These are phyloP conservation scores for Boletus hoseneyae DNA, from an alignment of 1,284 basidiomycete genomes.

Conservation along the genomic window DNA sequence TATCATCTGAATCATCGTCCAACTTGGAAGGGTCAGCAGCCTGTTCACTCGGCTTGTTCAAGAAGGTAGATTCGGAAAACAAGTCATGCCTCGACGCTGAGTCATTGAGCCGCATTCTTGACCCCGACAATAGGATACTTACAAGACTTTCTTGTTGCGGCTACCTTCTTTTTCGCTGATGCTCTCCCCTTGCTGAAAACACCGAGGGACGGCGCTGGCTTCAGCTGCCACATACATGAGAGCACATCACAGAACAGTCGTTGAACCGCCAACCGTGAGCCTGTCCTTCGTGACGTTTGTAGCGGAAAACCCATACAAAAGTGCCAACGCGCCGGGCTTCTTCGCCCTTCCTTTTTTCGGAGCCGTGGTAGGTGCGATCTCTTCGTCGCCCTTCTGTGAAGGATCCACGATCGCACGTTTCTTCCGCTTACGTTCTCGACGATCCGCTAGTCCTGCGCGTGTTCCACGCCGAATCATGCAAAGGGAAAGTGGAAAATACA, in stretches of 20 bases:
- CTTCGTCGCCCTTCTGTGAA: constrained; percentile 16
- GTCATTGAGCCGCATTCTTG: constrained; percentile 7
- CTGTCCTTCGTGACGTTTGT: constrained; percentile 64
- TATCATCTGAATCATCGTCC: constrained; percentile 5
- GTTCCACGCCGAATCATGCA: not conserved
- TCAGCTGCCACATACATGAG: constrained; percentile 36
- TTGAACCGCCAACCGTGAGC: constrained; percentile 53
- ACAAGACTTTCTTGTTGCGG: constrained; percentile 18
- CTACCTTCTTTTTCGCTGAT: constrained; percentile 43
- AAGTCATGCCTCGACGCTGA: constrained; percentile 19
- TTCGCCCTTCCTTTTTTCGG: constrained; percentile 22
- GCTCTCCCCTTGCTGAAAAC: constrained; percentile 73
- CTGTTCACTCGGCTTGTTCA: constrained; percentile 33
- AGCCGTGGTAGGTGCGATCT: constrained; percentile 6
- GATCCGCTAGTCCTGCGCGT: constrained; percentile 48
- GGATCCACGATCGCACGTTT: constrained; percentile 49
- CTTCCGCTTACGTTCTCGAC: constrained; percentile 52
- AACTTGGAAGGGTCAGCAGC: constrained; percentile 5
- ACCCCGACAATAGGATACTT: constrained; percentile 4
- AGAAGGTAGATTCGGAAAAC: constrained; percentile 55
- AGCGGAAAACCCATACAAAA: constrained; percentile 73
- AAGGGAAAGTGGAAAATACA: not conserved
- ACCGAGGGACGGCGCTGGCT: constrained; percentile 44
- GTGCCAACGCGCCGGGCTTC: constrained; percentile 51
- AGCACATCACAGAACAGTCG: not conserved